A percentile compares a stretch with the other conserved stretches of the same genome.
phyloP scores from a whole-genome alignment of 768 basidiomycete genomes.

The Obba rivulosa region DNA sequence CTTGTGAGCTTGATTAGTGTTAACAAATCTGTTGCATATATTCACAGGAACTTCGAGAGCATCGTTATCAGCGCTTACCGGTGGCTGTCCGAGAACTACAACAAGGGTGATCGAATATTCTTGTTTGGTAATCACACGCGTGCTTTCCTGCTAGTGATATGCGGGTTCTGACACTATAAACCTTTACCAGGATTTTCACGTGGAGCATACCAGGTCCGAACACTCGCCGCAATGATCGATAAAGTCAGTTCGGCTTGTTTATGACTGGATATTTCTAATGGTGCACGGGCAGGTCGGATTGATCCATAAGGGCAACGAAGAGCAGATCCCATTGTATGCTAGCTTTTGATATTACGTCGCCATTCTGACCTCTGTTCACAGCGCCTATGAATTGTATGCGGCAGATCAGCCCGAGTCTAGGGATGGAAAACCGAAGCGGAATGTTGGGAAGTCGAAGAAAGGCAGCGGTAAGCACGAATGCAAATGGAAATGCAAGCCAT shows the following conservation, averaged over 20 bases:
- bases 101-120: slow-evolving; percentile 29
- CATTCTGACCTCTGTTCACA: neutral
- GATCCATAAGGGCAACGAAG: slow-evolving; percentile 24
- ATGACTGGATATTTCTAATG: neutral
- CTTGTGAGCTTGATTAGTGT: neutral
- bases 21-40: neutral
- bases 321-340: slow-evolving; percentile 26
- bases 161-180: neutral
- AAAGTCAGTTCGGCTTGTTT: slow-evolving; percentile 16
- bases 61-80: slow-evolving; percentile 21
- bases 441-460: too few relatives aligned
- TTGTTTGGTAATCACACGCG: slow-evolving; percentile 23
- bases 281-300: slow-evolving; percentile 25
- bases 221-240: slow-evolving; percentile 36
- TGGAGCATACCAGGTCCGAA: slow-evolving; percentile 37
- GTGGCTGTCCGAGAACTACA: slow-evolving; percentile 28
- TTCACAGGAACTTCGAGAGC: slow-evolving; percentile 15
- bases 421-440: too few relatives aligned
- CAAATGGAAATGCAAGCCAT: too few relatives aligned
- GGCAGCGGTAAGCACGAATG: too few relatives aligned
- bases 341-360: neutral
- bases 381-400: slow-evolving; percentile 13
- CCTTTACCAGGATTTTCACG: slow-evolving; percentile 34
- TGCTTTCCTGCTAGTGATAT: neutral
- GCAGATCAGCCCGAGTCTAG: neutral